Evolutionary conservation across 148 eudicot genomes (phyloP).

Genomic region (Rhododendron griersonianum): DNA sequence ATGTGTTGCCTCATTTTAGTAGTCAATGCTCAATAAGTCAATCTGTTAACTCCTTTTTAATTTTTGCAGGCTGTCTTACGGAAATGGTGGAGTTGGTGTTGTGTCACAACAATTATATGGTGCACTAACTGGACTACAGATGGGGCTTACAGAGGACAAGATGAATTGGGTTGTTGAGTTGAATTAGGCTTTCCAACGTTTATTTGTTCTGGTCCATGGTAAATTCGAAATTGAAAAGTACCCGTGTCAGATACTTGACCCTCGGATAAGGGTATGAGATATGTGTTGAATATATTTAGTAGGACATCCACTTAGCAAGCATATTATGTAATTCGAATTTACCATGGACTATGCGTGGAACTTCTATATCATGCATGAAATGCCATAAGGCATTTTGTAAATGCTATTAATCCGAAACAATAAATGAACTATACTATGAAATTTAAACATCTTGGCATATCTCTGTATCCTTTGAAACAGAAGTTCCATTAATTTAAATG

Average conservation of each 20-base stretch:
- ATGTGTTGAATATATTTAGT: background rate
- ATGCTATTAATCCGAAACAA: too few species aligned
- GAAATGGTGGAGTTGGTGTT: constrained; percentile 57
- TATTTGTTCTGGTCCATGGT: background rate
- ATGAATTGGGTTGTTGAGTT: constrained; percentile 76
- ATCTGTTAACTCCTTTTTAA: background rate
- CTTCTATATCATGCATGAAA: too few species aligned
- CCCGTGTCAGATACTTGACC: background rate
- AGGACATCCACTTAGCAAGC: too few species aligned
- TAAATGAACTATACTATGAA: too few species aligned
- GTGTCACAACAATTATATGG: constrained; percentile 75
- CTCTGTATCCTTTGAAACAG: too few species aligned
- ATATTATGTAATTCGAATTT: too few species aligned
- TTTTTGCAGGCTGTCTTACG: constrained; percentile 47
- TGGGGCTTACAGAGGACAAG: constrained; percentile 78
- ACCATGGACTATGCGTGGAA: too few species aligned
- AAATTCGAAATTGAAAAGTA: background rate
- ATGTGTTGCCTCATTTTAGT: background rate
- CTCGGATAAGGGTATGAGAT: background rate
- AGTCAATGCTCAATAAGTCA: background rate
- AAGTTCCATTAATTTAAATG: too few species aligned
- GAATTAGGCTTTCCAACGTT: constrained; percentile 28
- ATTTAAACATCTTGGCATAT: too few species aligned
- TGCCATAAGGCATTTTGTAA: too few species aligned
- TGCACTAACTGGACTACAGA: constrained; percentile 73